Evolutionary conservation across 176 grass and related monocot genomes (phyloP).

Genomic region (Dactylis glomerata): DNA sequence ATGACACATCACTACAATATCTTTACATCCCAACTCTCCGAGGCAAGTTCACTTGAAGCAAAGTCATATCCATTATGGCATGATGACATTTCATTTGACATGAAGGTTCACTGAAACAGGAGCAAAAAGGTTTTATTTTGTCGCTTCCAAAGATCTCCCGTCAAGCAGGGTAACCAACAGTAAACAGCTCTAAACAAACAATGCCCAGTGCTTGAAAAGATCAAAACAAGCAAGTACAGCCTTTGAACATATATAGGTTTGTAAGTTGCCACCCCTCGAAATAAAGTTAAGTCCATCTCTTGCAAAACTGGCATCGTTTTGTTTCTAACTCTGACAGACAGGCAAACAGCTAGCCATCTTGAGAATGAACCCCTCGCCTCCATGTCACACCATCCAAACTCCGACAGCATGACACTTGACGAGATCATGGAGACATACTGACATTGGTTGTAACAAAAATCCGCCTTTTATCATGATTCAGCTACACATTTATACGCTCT

Average conservation of each 20-base stretch:
- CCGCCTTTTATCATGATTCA: neutral
- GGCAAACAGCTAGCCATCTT: neutral
- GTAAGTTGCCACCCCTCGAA: neutral
- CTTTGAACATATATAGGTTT: neutral
- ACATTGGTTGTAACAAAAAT: too few species aligned
- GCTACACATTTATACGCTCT: neutral
- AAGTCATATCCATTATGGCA: neutral
- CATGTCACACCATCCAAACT: neutral
- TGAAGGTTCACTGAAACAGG: neutral
- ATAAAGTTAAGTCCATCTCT: neutral
- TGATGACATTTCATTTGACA: neutral
- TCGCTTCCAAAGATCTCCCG: neutral
- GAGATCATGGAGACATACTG: neutral
- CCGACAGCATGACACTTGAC: neutral
- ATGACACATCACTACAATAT: neutral
- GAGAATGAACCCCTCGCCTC: neutral
- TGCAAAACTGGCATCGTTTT: neutral
- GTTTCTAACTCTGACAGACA: slow-evolving; percentile 1
- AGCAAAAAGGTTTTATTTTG: neutral
- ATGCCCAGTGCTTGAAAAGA: neutral
- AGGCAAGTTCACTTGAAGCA: neutral
- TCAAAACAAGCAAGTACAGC: neutral
- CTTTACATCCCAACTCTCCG: neutral
- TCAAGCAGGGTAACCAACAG: neutral
- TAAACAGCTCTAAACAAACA: neutral